Conservation (phyloP, 306 rosid species). For the Calophaca sinica region DNA sequence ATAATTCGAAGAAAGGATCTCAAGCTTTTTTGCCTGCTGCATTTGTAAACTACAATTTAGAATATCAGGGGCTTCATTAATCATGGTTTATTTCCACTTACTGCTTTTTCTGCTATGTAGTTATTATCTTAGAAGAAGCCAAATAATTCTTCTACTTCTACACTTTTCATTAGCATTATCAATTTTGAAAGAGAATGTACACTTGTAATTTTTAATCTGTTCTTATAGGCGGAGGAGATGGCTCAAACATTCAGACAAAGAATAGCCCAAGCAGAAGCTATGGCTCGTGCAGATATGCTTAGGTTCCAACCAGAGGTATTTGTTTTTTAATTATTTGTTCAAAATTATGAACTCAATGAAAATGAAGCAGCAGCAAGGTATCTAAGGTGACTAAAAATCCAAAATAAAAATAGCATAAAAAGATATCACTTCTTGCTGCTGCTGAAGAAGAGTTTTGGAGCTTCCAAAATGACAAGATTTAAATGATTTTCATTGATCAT, state of each 20-base stretch:
- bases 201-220: slow-evolving; percentile 42
- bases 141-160: slow-evolving; percentile 27
- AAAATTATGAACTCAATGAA: slow-evolving; percentile 17
- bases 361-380: slow-evolving; percentile 26
- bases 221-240: slow-evolving; percentile 93
- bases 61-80: background rate
- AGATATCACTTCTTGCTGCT: background rate
- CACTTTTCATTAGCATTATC: slow-evolving; percentile 29
- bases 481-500: background rate
- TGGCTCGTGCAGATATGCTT: slow-evolving; percentile 98
- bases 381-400: background rate
- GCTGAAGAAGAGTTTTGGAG: background rate
- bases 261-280: slow-evolving; percentile 98
- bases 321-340: slow-evolving; percentile 39
- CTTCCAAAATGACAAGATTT: slow-evolving; percentile 21
- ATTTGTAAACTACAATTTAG: slow-evolving; percentile 15
- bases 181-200: slow-evolving; percentile 30
- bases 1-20: slow-evolving; percentile 46
- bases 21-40: slow-evolving; percentile 17
- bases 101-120: slow-evolving; percentile 14
- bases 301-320: slow-evolving; percentile 92
- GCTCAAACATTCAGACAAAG: slow-evolving; percentile 96
- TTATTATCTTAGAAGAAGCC: slow-evolving; percentile 37
- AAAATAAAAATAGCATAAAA: slow-evolving; percentile 9
- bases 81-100: slow-evolving; percentile 37